Conservation (phyloP, 257 asterid genomes). For the Lavandula angustifolia region DNA sequence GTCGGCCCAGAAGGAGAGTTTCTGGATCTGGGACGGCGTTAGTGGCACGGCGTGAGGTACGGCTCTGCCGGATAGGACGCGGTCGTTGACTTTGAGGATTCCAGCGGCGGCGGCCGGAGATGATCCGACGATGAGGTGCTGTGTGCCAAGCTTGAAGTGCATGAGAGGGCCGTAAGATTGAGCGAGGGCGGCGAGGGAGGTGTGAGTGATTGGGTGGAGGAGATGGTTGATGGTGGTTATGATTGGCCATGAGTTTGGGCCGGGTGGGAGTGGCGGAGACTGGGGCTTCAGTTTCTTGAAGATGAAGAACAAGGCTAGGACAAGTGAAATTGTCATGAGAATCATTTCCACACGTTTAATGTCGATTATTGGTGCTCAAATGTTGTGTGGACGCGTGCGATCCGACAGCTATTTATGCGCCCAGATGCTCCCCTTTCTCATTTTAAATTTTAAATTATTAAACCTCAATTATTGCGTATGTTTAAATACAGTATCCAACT, state of each 20-base stretch:
- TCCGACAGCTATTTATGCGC: no score
- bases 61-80: constrained; percentile 33
- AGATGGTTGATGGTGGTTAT: constrained; percentile 35
- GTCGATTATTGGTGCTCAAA: background rate
- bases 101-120: constrained; percentile 45
- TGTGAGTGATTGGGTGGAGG: constrained; percentile 28
- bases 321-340: background rate
- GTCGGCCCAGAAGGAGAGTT: constrained; percentile 40
- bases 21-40: constrained; percentile 29
- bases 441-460: no score
- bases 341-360: background rate
- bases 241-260: constrained; percentile 61
- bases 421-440: no score
- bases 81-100: constrained; percentile 42
- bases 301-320: constrained; percentile 20
- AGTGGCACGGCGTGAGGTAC: constrained; percentile 34
- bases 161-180: constrained; percentile 47
- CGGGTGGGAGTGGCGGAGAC: constrained; percentile 46
- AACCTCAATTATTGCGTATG: no score
- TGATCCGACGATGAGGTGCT: constrained; percentile 44
- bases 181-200: constrained; percentile 36
- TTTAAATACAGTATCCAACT: no score
- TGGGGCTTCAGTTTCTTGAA: constrained; percentile 21
- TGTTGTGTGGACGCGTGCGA: no score
- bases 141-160: constrained; percentile 38